phyloP scores from a whole-genome alignment of 768 basidiomycete species.

The Boletus rex-veris region DNA sequence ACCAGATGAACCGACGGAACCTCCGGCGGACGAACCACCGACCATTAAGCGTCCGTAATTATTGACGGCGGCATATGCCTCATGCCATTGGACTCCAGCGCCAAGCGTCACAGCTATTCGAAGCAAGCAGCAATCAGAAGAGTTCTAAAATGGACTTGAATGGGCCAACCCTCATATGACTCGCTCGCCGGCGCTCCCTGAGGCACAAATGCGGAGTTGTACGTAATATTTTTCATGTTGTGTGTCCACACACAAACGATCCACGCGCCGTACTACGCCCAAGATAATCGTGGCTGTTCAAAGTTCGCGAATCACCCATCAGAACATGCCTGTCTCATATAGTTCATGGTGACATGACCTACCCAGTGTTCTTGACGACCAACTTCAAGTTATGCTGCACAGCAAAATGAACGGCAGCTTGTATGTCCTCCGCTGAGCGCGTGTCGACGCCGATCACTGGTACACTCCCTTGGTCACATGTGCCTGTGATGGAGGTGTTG shows the following conservation, averaged over 20 bases:
- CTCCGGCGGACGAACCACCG: constrained; percentile 40
- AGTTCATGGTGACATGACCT: background rate
- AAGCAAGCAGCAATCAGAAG: constrained; percentile 14
- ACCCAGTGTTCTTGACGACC: constrained; percentile 31
- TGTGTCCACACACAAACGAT: constrained; percentile 44
- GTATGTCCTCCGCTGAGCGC: constrained; percentile 22
- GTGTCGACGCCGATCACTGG: constrained; percentile 26
- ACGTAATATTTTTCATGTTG: constrained; percentile 39
- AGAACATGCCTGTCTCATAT: background rate
- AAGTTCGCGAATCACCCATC: background rate
- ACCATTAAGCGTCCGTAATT: constrained; percentile 40
- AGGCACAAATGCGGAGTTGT: constrained; percentile 30
- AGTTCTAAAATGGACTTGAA: background rate
- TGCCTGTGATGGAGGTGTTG: constrained; percentile 29
- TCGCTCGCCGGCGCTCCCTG: constrained; percentile 26
- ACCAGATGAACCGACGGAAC: constrained; percentile 46
- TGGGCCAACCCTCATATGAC: constrained; percentile 21
- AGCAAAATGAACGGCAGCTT: constrained; percentile 24
- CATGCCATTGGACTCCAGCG: constrained; percentile 48
- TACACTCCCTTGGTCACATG: constrained; percentile 25
- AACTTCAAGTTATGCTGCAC: constrained; percentile 19
- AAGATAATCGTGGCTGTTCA: constrained; percentile 37
- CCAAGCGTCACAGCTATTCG: constrained; percentile 31
- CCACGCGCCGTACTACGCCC: constrained; percentile 39
- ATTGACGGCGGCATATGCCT: constrained; percentile 42